Evolutionary conservation across 176 grass and related monocot genomes (phyloP), one percentile per base, ranked within the genome.

Genomic region (Juncus effusus): DNA sequence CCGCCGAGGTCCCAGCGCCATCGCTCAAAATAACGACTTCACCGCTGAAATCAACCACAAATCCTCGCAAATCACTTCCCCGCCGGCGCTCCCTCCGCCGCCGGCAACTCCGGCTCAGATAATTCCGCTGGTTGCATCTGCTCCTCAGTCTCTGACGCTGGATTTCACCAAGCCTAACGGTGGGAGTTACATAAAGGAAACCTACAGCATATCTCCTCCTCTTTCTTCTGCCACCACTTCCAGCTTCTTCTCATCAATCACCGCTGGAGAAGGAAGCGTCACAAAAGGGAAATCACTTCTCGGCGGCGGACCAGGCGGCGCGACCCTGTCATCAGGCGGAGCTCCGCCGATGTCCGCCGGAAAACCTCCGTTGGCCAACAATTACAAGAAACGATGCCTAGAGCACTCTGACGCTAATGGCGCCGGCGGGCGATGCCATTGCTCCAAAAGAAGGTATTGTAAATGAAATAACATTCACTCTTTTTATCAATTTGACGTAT

Each of bases 101-200:
- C 10, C 44, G 5, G 42, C 77, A n/a, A 7, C 55, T 11, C 8
- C 37, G 0, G 10, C 54, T 13, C 51, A 56, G 0, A 76, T 70
- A 14, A 62, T 70, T 3, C 56, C 78, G 0, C 56, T 71, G 2
- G 59, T 59, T 2, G 4, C 40, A 0, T 37, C 83, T 10, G 70
- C 73, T n/a, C 88, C 85, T 56, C 83, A 89, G 63, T 80, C 71
- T 61, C 63, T 97, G 37, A 97, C 88, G 41, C 80, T 97, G 10
- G 93, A 97, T 69, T 97, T 97, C 80, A 91, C 88, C 5, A 92
- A 86, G 66, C 88, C 88, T 4, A 89, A 80, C 72, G 63, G 81
- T 35, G 36, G 54, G 11, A 45, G 56, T 0, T 56, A 75, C 7
- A 12, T 54, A 5, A 73, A 77, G 54, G 62, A 72, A 0, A 35